Conservation (phyloP, 495 filamentous ascomycete species). For the Endocarpon pusillum region DNA sequence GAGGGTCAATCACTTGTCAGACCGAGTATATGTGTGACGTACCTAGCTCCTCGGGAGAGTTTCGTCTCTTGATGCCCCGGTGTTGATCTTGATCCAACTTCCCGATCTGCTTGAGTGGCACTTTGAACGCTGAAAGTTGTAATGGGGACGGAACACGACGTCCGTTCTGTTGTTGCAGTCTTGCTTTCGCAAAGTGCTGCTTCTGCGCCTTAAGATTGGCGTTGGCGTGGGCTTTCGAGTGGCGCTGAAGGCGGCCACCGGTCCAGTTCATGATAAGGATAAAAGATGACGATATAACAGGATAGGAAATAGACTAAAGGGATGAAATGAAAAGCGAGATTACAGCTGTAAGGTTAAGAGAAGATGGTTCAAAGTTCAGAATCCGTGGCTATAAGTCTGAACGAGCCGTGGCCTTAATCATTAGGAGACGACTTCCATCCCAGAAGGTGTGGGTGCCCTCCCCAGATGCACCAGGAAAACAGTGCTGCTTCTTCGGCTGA, state of each 20-base stretch:
- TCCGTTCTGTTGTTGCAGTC: conserved; percentile 3
- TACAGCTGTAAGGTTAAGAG: too few species aligned
- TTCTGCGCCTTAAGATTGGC: conserved; percentile 13
- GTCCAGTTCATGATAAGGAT: conserved; percentile 26
- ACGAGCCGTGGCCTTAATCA: too few species aligned
- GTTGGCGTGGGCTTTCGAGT: conserved; percentile 15
- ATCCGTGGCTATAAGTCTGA: too few species aligned
- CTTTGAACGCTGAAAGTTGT: conserved; percentile 7
- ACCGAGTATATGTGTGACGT: too few species aligned
- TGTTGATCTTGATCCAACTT: conserved; percentile 1
- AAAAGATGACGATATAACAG: too few species aligned
- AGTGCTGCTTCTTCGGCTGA: too few species aligned
- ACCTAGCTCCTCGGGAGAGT: conserved; percentile 4
- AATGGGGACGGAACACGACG: conserved; percentile 6
- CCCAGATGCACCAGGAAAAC: too few species aligned
- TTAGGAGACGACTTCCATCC: too few species aligned
- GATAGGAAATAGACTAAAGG: too few species aligned
- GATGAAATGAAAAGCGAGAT: too few species aligned
- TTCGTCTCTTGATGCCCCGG: conserved; percentile 2
- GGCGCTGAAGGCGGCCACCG: conserved; percentile 25
- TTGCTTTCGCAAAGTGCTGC: conserved; percentile 15
- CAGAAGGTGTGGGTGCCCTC: too few species aligned
- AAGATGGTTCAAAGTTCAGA: too few species aligned
- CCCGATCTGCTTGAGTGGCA: conserved; percentile 5
- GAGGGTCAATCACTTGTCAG: neutral